Evolutionary conservation across 768 basidiomycete genomes (phyloP).

Genomic region (Pleurotus djamor): DNA sequence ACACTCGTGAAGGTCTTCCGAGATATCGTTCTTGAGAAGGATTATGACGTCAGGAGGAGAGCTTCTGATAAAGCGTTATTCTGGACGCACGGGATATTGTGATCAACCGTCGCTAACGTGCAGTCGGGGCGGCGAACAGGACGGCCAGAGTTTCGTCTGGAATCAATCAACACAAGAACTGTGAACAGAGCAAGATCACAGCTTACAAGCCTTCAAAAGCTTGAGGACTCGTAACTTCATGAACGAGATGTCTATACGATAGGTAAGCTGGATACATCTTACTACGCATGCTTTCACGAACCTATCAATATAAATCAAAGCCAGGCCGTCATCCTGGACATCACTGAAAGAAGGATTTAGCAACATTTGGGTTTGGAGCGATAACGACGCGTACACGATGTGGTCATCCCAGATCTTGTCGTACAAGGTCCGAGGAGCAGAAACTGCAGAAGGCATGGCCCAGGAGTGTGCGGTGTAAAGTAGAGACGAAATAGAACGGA

Average conservation of each 20-base stretch:
- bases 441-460: conserved; percentile 37
- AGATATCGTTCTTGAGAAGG: conserved; percentile 54
- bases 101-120: conserved; percentile 87
- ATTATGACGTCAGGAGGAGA: conserved; percentile 6
- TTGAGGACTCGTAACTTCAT: conserved; percentile 94
- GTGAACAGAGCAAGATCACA: not conserved
- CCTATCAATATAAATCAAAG: conserved; percentile 85
- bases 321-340: conserved; percentile 70
- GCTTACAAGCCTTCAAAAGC: conserved; percentile 85
- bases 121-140: conserved; percentile 84
- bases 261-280: conserved; percentile 9
- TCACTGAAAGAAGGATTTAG: conserved; percentile 41
- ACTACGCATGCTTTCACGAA: conserved; percentile 22
- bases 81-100: conserved; percentile 75
- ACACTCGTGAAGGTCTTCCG: conserved; percentile 76
- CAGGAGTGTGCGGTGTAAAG: not conserved
- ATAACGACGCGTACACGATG: conserved; percentile 63
- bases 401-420: conserved; percentile 99
- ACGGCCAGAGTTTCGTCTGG: conserved; percentile 70
- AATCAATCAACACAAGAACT: not conserved
- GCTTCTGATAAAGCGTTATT: not conserved
- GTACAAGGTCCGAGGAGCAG: conserved; percentile 83
- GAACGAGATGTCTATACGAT: conserved; percentile 56
- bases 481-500: conserved; percentile 9
- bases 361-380: conserved; percentile 6